Evolutionary conservation across 2,329 filamentous ascomycete genomes (phyloP), one percentile per base, ranked within the genome.

Genomic region (Diaporthe sp.): DNA sequence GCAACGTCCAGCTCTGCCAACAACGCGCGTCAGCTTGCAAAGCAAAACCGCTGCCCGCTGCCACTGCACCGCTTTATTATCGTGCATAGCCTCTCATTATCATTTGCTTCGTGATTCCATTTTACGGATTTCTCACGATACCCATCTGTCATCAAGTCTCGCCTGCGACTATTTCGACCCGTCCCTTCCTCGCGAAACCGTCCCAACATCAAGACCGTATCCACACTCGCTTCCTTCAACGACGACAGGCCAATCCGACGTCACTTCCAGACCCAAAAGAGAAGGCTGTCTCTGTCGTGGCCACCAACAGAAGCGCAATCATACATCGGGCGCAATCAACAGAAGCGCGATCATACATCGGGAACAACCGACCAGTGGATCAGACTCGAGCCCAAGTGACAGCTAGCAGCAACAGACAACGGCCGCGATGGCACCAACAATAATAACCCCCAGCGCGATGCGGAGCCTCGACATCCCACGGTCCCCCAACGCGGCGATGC

Each of bases 381-480:
- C 28, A 37, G 31, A 9, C 5, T 15, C 3, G 2, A 71, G 44
- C 13, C 22, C 22, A 31, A 60, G 19, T 6, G 31, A 19, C 8
- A 70, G 8, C 9, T n/a, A 49, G 44, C 44, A 44, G 39, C 57
- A 61, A 42, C 57, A 22, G n/a, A 62, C 15, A 62, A 28, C 57
- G 7, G 58, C 72, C 70, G 55, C 22, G 13, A 77, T 77, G 76
- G 76, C 72, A 5, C 75, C 73, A 0, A 49, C 73, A 22, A 37
- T 61, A 28, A n/a, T 53, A 34, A 25, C n/a, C 19, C 28, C 72
- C 6, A 31, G 53, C 25, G 15, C 72, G 17, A 67, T 76, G 17
- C 57, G 58, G 22, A 42, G 75, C 65, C 72, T 76, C 58, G 67
- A 75, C 9, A 53, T 75, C 39, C 72, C 75, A 7, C 62, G 72